A percentile compares a stretch with the other conserved stretches of the same genome.
Evolutionary conservation across 176 grass and related monocot genomes (phyloP).

Genomic region (Juncus inflexus): DNA sequence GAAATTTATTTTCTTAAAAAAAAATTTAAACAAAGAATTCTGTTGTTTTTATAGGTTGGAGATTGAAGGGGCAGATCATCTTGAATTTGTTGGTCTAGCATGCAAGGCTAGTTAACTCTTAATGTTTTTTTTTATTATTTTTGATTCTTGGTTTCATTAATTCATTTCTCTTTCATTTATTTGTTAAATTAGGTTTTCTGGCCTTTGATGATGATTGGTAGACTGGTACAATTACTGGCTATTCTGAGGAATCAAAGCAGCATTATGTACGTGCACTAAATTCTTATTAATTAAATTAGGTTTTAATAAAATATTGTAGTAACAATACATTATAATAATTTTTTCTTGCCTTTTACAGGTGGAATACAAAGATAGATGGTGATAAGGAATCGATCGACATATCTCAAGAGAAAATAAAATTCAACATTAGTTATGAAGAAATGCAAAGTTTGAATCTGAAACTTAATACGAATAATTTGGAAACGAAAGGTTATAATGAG

Average conservation of each 20-base stretch:
- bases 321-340: no score
- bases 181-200: constrained; percentile 67
- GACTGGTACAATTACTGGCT: constrained; percentile 56
- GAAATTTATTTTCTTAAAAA: background rate
- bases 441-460: constrained; percentile 66
- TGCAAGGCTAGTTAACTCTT: constrained; percentile 60
- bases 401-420: constrained; percentile 67
- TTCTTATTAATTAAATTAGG: background rate
- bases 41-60: constrained; percentile 50
- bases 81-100: constrained; percentile 49
- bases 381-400: constrained; percentile 65
- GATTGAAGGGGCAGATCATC: constrained; percentile 47
- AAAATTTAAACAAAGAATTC: no score
- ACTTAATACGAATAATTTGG: constrained; percentile 51
- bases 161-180: constrained; percentile 13
- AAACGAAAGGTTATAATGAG: constrained; percentile 76
- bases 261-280: constrained; percentile 52
- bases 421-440: constrained; percentile 63
- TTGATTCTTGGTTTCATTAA: background rate
- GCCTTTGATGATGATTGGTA: constrained; percentile 95
- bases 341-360: constrained; percentile 58
- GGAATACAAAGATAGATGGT: constrained; percentile 77
- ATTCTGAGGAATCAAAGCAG: constrained; percentile 54
- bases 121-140: background rate
- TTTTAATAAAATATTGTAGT: no score